Conservation (phyloP, 2,329 filamentous ascomycete species). For the Trichoderma hamatum region DNA sequence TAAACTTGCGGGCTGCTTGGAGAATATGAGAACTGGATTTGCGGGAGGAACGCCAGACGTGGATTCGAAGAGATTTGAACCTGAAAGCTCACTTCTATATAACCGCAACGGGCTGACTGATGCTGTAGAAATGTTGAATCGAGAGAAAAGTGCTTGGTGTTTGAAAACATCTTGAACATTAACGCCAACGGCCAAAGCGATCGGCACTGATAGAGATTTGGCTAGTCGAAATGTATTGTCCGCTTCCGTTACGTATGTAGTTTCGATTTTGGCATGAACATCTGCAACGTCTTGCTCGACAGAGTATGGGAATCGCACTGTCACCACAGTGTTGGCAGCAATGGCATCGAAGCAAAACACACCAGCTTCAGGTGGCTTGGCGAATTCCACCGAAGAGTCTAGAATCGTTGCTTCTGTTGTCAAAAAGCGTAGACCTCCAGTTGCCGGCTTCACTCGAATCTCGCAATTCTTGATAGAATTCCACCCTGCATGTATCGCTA, state of each 20-base stretch:
- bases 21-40: conserved; percentile 67
- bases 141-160: conserved; percentile 76
- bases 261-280: conserved; percentile 75
- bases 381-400: conserved; percentile 46
- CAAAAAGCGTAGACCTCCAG: conserved; percentile 65
- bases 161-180: conserved; percentile 98
- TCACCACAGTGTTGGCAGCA: conserved; percentile 49
- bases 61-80: conserved; percentile 68
- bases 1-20: conserved; percentile 78
- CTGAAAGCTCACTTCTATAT: conserved; percentile 67
- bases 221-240: conserved; percentile 50
- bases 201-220: conserved; percentile 64
- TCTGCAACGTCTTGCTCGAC: conserved; percentile 75
- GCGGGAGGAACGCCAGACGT: conserved; percentile 59
- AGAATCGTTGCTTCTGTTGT: conserved; percentile 61
- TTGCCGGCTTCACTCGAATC: conserved; percentile 64
- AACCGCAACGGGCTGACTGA: conserved; percentile 74
- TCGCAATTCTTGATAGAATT: conserved; percentile 67
- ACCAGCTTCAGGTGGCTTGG: conserved; percentile 57
- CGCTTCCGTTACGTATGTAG: conserved; percentile 69
- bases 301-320: conserved; percentile 76
- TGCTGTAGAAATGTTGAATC: conserved; percentile 87
- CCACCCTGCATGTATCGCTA: conserved; percentile 73
- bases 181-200: conserved; percentile 83
- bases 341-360: conserved; percentile 56